phyloP scores from a whole-genome alignment of 2,329 filamentous ascomycete genomes.

The Fusarium agapanthi region DNA sequence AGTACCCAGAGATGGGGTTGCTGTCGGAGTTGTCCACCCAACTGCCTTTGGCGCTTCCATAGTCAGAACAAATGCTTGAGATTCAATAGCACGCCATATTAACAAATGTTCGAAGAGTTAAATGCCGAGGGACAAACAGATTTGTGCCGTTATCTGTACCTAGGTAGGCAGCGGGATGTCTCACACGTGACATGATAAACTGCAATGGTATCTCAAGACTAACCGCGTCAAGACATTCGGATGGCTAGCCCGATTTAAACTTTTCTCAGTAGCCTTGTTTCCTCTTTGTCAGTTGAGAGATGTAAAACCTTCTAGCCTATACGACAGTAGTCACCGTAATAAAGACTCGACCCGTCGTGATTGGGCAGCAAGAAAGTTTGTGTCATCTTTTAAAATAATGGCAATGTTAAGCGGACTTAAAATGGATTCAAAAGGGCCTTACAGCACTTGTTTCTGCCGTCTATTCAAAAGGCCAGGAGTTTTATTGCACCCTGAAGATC shows the following conservation, averaged over 20 bases:
- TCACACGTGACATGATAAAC: not conserved
- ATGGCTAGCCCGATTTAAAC: not conserved
- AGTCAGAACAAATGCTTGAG: no score
- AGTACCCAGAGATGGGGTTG: not conserved
- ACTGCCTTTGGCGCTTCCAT: not conserved
- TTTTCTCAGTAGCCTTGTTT: not conserved
- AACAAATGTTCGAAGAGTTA: accelerated
- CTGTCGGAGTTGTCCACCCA: not conserved
- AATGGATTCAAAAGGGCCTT: not conserved
- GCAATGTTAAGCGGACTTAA: not conserved
- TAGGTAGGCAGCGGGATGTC: no score
- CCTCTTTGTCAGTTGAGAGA: not conserved
- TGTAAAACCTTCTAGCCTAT: not conserved
- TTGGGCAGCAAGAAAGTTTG: not conserved
- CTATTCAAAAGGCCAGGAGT: accelerated
- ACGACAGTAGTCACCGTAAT: no score
- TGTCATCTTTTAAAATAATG: not conserved
- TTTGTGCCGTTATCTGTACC: not conserved
- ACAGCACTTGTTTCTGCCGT: accelerated
- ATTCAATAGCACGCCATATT: accelerated
- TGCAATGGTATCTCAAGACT: not conserved
- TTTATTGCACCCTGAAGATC: accelerated
- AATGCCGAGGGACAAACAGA: not conserved
- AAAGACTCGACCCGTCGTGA: no score
- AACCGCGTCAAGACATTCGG: not conserved